These are phyloP conservation scores for Saccharomycopsis olivae DNA, from an alignment of 805 yeast genomes.

Conservation along the genomic window DNA sequence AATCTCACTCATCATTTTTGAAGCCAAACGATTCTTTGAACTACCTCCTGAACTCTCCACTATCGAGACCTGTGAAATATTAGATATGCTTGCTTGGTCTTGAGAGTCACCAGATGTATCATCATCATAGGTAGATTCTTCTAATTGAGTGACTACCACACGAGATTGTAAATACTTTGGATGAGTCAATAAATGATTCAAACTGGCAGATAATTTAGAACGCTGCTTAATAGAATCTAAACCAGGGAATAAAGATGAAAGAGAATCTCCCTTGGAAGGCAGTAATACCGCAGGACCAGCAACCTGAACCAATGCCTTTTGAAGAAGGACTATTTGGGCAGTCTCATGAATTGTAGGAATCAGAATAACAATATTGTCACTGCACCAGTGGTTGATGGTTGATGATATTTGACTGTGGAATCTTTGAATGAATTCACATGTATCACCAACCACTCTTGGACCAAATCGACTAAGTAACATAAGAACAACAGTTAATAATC, in stretches of 20 bases:
- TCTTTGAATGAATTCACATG: slow-evolving; percentile 47
- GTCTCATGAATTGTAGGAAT: slow-evolving; percentile 48
- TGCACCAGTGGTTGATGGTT: slow-evolving; percentile 60
- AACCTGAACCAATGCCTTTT: slow-evolving; percentile 46
- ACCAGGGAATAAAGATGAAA: slow-evolving; percentile 38
- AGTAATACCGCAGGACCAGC: too few relatives aligned
- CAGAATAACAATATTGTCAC: slow-evolving; percentile 39
- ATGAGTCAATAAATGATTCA: slow-evolving; percentile 71
- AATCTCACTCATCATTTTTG: slow-evolving; percentile 38
- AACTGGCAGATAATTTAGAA: slow-evolving; percentile 45
- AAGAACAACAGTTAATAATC: slow-evolving; percentile 59
- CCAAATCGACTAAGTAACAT: slow-evolving; percentile 55
- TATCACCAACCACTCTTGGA: slow-evolving; percentile 49
- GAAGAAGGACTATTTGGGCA: slow-evolving; percentile 54
- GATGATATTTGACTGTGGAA: slow-evolving; percentile 57
- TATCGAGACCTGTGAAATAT: not conserved
- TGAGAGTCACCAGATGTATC: too few relatives aligned
- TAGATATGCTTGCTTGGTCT: not conserved
- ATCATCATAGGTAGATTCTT: slow-evolving; percentile 41
- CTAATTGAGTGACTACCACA: slow-evolving; percentile 61
- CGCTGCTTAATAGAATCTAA: slow-evolving; percentile 50
- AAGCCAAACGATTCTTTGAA: slow-evolving; percentile 32
- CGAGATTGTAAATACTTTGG: slow-evolving; percentile 74
- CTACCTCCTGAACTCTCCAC: too few relatives aligned
- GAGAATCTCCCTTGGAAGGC: slow-evolving; percentile 23